These are phyloP conservation scores for Astragalus glycyphyllos DNA, from an alignment of 306 rosid species.

Conservation along the genomic window DNA sequence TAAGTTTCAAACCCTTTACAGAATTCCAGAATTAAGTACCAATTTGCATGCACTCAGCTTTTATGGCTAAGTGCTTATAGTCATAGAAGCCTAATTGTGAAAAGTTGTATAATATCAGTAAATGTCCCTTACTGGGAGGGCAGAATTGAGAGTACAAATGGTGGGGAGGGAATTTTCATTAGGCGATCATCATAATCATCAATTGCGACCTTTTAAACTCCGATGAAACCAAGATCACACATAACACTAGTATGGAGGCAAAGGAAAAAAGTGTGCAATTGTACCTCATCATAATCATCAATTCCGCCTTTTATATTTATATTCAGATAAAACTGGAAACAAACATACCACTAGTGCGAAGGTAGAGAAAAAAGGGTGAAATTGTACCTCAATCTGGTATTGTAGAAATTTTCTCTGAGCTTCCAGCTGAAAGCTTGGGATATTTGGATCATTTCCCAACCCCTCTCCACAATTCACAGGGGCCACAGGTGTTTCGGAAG, in stretches of 20 bases:
- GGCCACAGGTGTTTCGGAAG: constrained; percentile 49
- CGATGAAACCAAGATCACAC: constrained; percentile 28
- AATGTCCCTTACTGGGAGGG: neutral
- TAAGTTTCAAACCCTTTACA: constrained; percentile 12
- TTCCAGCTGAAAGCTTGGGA: constrained; percentile 58
- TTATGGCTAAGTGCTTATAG: constrained; percentile 23
- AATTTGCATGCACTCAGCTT: neutral
- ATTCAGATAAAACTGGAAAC: constrained; percentile 21
- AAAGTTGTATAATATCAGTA: neutral
- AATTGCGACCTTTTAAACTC: neutral
- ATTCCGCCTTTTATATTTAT: neutral
- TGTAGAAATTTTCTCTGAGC: constrained; percentile 63
- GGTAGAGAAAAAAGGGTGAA: constrained; percentile 11
- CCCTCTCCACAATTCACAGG: constrained; percentile 50
- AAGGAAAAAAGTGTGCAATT: too few species aligned
- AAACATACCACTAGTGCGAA: constrained; percentile 5
- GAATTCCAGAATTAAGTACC: neutral
- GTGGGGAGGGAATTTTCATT: constrained; percentile 32
- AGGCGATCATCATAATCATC: constrained; percentile 14
- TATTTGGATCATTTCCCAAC: constrained; percentile 50
- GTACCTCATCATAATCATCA: constrained; percentile 8
- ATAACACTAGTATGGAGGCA: too few species aligned
- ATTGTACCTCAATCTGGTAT: constrained; percentile 74
- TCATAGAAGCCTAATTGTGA: constrained; percentile 33
- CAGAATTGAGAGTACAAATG: constrained; percentile 6